Conservation (phyloP, 257 asterid genomes). For the Solanum paucissectum region DNA sequence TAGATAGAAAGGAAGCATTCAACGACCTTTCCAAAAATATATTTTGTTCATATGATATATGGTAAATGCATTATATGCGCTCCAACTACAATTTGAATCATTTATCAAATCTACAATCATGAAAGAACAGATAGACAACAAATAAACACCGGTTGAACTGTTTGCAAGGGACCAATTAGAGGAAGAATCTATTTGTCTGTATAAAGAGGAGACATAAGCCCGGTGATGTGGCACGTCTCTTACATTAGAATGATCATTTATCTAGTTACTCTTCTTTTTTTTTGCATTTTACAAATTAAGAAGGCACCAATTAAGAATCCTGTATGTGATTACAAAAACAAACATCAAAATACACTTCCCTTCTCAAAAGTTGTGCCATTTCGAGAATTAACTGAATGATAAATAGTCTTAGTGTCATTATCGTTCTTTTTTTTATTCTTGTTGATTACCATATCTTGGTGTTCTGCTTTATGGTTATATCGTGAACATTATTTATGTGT, state of each 20-base stretch:
- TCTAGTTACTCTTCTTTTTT: neutral
- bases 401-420: neutral
- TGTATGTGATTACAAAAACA: neutral
- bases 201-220: neutral
- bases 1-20: neutral
- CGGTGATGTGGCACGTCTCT: neutral
- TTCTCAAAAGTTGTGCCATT: neutral
- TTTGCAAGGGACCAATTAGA: neutral
- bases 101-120: neutral
- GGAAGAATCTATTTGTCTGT: neutral
- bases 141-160: neutral
- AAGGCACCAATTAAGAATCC: neutral
- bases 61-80: neutral
- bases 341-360: neutral
- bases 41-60: neutral
- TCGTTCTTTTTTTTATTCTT: neutral
- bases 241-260: neutral
- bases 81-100: neutral
- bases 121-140: neutral
- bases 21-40: neutral
- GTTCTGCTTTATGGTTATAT: neutral
- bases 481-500: neutral
- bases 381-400: neutral
- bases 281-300: neutral
- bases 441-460: neutral